Percentiles rank a stretch among this genome's conserved stretches.
These are phyloP conservation scores for Pleurotus citrinopileatus DNA, from an alignment of 768 basidiomycete species.

Conservation along the genomic window DNA sequence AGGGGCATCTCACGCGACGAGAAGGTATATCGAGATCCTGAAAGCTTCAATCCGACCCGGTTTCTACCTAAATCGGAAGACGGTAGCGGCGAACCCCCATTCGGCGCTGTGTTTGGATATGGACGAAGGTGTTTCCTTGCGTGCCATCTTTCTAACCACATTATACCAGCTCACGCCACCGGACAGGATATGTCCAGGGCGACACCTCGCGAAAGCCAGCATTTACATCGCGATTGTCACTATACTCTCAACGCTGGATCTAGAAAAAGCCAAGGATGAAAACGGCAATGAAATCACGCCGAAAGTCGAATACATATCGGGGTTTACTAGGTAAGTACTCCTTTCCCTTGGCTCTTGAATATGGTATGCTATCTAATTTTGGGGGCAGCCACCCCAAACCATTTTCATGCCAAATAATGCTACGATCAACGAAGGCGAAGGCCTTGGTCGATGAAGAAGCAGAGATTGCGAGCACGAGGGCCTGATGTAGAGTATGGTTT, in stretches of 20 bases:
- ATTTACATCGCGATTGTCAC: constrained; percentile 43
- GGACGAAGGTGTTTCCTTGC: constrained; percentile 41
- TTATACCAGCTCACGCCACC: background rate
- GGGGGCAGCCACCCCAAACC: too few relatives aligned
- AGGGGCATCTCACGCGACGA: constrained; percentile 25
- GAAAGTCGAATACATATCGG: constrained; percentile 32
- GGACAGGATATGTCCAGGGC: constrained; percentile 47
- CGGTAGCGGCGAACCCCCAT: constrained; percentile 38
- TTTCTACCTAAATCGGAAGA: constrained; percentile 30
- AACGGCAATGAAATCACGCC: constrained; percentile 39
- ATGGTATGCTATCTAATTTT: too few relatives aligned
- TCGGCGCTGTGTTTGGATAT: constrained; percentile 54
- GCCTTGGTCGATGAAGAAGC: too few relatives aligned
- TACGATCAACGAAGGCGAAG: too few relatives aligned
- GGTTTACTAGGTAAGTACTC: constrained; percentile 53
- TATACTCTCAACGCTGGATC: constrained; percentile 42
- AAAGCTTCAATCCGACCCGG: constrained; percentile 47
- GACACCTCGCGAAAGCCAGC: constrained; percentile 45
- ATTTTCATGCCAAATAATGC: too few relatives aligned
- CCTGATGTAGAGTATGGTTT: too few relatives aligned
- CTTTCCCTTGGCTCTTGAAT: too few relatives aligned
- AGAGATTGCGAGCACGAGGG: too few relatives aligned
- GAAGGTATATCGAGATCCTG: constrained; percentile 35
- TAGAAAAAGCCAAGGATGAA: constrained; percentile 37
- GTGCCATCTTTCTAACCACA: background rate